phyloP scores from a whole-genome alignment of 2,329 filamentous ascomycete species.

The Lithohypha guttulata region DNA sequence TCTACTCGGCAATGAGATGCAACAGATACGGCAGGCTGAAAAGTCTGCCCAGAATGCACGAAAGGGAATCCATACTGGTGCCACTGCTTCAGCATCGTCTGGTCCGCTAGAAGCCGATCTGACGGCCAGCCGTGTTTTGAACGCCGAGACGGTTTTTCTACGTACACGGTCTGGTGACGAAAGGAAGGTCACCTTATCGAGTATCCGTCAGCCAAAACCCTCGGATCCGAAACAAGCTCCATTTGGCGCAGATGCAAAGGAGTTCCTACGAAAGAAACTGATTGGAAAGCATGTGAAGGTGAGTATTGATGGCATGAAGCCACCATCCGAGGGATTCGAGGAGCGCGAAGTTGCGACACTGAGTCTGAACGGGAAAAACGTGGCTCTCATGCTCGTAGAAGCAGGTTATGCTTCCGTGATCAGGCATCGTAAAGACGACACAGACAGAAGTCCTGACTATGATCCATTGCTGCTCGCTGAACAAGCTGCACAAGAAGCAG shows the following conservation, averaged over 20 bases:
- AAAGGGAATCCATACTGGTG: constrained; percentile 69
- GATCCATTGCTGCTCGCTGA: constrained; percentile 47
- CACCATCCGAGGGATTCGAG: constrained; percentile 81
- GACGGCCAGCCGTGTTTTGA: constrained; percentile 72
- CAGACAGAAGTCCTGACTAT: constrained; percentile 86
- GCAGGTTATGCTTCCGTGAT: constrained; percentile 90
- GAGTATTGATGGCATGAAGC: constrained; percentile 79
- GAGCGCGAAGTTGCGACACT: constrained; percentile 91
- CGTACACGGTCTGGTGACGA: constrained; percentile 75
- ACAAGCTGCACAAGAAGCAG: constrained; percentile 62
- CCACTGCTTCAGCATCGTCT: constrained; percentile 53
- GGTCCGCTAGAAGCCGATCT: constrained; percentile 59
- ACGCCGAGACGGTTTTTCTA: constrained; percentile 79
- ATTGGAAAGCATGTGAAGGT: constrained; percentile 95
- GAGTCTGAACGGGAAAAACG: constrained; percentile 71
- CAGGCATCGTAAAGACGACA: constrained; percentile 86
- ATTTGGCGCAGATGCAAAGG: constrained; percentile 88
- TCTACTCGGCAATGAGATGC: constrained; percentile 81
- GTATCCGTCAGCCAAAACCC: constrained; percentile 82
- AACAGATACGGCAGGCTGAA: constrained; percentile 71
- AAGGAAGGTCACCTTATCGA: constrained; percentile 85
- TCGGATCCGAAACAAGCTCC: constrained; percentile 78
- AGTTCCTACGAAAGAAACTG: constrained; percentile 82
- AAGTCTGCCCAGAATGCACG: constrained; percentile 68
- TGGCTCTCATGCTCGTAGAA: constrained; percentile 76